Conservation (phyloP, 306 rosid genomes). For the Corylus americana region DNA sequence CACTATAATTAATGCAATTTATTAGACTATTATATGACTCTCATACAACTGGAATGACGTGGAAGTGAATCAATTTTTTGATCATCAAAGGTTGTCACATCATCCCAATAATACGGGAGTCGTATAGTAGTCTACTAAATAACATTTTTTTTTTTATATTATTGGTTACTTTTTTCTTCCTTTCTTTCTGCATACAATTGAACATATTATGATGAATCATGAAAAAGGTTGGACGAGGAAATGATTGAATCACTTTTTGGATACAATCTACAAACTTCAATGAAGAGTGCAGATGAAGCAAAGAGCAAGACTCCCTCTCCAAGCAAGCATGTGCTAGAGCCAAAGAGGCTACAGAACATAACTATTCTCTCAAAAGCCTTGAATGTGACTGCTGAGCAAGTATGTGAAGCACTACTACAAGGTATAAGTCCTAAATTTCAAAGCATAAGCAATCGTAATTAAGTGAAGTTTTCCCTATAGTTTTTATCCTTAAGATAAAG, state of each 20-base stretch:
- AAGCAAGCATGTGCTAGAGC: conserved; percentile 89
- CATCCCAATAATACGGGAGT: no score
- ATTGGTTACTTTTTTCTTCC: neutral
- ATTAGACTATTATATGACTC: no score
- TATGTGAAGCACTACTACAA: conserved; percentile 74
- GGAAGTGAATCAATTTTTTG: no score
- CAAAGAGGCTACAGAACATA: conserved; percentile 93
- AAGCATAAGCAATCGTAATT: neutral
- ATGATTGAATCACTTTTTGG: conserved; percentile 99
- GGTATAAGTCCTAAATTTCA: conserved; percentile 47
- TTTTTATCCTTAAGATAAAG: no score
- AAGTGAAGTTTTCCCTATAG: neutral
- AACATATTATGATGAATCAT: conserved; percentile 28
- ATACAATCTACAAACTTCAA: conserved; percentile 70
- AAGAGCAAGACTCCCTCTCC: conserved; percentile 93
- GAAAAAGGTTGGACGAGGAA: conserved; percentile 89
- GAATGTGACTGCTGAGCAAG: conserved; percentile 71
- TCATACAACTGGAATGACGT: no score
- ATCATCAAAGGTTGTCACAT: no score
- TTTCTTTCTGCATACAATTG: neutral
- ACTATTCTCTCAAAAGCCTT: conserved; percentile 91
- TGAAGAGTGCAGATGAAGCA: conserved; percentile 65
- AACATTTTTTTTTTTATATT: neutral
- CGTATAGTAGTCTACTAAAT: no score
- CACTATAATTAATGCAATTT: no score